A percentile compares a stretch with the other conserved stretches of the same genome.
phyloP scores from a whole-genome alignment of 1,284 basidiomycete species.

The Papiliotrema fonsecae region DNA sequence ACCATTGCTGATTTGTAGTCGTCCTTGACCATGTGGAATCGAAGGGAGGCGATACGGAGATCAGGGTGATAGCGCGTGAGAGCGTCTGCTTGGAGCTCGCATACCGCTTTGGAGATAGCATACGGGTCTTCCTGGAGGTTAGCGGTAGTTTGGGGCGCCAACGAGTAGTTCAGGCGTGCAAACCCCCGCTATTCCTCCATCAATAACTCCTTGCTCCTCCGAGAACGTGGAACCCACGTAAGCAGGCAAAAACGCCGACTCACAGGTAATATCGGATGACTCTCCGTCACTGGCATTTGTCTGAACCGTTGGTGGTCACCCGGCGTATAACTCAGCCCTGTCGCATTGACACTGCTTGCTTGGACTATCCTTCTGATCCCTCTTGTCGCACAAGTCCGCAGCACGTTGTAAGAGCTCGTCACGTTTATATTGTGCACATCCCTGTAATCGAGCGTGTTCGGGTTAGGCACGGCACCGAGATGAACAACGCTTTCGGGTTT shows the following conservation, averaged over 20 bases:
- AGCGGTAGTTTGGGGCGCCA: neutral
- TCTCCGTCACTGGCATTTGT: constrained; percentile 34
- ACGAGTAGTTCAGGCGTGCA: neutral
- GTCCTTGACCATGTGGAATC: constrained; percentile 37
- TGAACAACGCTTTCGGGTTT: constrained; percentile 38
- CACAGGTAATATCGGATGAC: constrained; percentile 22
- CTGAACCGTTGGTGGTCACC: constrained; percentile 23
- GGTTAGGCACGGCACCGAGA: constrained; percentile 42
- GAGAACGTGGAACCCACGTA: no score
- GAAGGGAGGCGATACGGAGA: constrained; percentile 43
- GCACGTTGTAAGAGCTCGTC: constrained; percentile 33
- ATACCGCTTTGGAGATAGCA: constrained; percentile 14
- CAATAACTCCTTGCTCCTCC: no score
- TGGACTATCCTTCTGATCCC: constrained; percentile 43
- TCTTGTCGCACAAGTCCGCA: constrained; percentile 38
- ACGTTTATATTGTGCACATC: constrained; percentile 45
- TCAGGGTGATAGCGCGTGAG: constrained; percentile 34
- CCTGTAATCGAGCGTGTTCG: constrained; percentile 25
- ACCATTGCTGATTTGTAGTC: constrained; percentile 12
- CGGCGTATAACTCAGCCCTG: constrained; percentile 31
- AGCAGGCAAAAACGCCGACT: no score
- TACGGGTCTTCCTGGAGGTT: neutral
- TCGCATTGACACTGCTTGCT: constrained; percentile 42
- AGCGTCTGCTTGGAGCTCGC: constrained; percentile 43
- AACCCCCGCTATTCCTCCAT: no score